phyloP scores from a whole-genome alignment of 371 early-diverging fungal species.

The Rhizomucor miehei region DNA sequence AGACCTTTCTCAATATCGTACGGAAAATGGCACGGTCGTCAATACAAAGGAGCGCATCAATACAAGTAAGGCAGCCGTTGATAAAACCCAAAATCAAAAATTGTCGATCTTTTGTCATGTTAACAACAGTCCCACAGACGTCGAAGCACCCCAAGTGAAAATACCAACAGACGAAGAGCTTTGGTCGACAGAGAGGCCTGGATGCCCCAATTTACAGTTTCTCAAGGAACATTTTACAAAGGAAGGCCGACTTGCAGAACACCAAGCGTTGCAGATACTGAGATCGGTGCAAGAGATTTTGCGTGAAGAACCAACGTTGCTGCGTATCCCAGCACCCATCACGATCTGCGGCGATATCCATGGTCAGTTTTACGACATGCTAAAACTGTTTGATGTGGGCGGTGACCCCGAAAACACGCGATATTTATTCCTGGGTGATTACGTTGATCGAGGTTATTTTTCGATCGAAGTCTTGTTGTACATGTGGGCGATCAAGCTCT shows the following conservation, averaged over 20 bases:
- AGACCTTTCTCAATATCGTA: neutral
- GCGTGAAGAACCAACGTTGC: constrained; percentile 76
- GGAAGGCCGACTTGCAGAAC: constrained; percentile 90
- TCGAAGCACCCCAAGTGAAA: constrained; percentile 50
- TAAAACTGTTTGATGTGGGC: constrained; percentile 97
- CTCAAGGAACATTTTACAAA: constrained; percentile 85
- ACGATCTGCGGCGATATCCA: constrained; percentile 99
- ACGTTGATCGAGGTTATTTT: constrained; percentile 98
- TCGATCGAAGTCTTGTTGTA: constrained; percentile 89
- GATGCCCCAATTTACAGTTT: constrained; percentile 77
- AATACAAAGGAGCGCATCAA: neutral
- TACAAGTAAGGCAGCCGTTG: too few species aligned
- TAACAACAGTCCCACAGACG: too few species aligned
- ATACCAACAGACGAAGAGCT: constrained; percentile 54
- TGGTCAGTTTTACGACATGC: constrained; percentile 98
- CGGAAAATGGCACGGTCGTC: neutral
- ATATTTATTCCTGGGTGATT: constrained; percentile 96
- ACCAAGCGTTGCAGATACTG: constrained; percentile 88
- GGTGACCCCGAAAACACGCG: constrained; percentile 89
- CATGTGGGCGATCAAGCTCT: constrained; percentile 86
- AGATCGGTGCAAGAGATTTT: constrained; percentile 71
- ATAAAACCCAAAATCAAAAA: constrained; percentile 57
- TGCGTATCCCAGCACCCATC: constrained; percentile 89
- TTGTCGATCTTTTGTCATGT: constrained; percentile 70
- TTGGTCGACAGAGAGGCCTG: constrained; percentile 60